Conservation (phyloP, 108 stramenopile genomes). For the Bacterosira constricta region DNA sequence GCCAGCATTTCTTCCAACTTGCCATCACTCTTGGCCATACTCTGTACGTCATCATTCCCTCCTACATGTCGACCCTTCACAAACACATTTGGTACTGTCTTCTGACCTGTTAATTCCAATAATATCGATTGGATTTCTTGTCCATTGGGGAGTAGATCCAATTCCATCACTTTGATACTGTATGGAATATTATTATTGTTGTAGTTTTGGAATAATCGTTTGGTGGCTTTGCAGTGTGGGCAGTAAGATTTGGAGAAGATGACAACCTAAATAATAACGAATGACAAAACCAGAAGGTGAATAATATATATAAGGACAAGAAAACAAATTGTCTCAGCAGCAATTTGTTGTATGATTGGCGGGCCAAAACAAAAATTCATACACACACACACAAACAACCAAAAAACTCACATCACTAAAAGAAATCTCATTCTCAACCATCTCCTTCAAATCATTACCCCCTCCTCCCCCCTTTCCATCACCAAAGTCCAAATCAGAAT, state of each 20-base stretch:
- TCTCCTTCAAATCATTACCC: not conserved
- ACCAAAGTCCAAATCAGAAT: slow-evolving; percentile 1
- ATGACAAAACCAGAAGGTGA: too few species aligned
- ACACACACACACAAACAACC: not conserved
- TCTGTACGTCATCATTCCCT: slow-evolving; percentile 76
- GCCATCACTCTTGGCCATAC: too few species aligned
- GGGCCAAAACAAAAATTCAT: not conserved
- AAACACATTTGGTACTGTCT: slow-evolving; percentile 86
- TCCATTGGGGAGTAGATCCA: slow-evolving; percentile 74
- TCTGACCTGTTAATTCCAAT: slow-evolving; percentile 65
- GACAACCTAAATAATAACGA: too few species aligned
- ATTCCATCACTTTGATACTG: slow-evolving; percentile 60
- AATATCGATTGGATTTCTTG: slow-evolving; percentile 65
- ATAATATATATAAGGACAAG: too few species aligned
- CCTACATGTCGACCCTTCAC: slow-evolving; percentile 79
- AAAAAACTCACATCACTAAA: not conserved
- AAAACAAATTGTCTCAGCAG: not conserved
- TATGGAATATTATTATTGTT: too few species aligned
- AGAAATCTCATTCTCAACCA: not conserved
- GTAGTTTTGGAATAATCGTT: slow-evolving; percentile 54
- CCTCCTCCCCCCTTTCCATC: too few species aligned
- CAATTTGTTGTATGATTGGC: not conserved
- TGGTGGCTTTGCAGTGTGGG: slow-evolving; percentile 62
- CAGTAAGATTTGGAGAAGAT: slow-evolving; percentile 68
- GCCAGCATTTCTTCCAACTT: too few species aligned